A percentile compares a stretch with the other conserved stretches of the same genome.
Evolutionary conservation across 208 protist genomes (phyloP).

Genomic region (Leishmania turanica): DNA sequence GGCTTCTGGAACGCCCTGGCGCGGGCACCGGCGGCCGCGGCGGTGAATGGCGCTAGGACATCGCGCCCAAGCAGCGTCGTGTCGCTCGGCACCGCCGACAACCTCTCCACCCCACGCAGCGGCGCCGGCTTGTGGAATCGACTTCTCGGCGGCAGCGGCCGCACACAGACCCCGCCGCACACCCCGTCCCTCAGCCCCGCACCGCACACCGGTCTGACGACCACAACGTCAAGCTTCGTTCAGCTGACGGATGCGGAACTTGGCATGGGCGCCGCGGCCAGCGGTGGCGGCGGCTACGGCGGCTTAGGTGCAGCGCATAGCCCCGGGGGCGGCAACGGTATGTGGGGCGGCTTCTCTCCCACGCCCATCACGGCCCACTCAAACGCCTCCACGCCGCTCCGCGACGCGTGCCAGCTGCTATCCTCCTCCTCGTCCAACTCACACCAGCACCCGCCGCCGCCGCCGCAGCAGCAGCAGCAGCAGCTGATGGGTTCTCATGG

Average conservation of each 20-base stretch:
- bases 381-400: slow-evolving; percentile 8
- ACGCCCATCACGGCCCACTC: not conserved
- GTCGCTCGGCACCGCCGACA: slow-evolving; percentile 20
- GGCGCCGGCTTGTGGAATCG: slow-evolving; percentile 22
- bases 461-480: slow-evolving; percentile 10
- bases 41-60: not conserved
- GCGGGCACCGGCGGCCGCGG: not conserved
- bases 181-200: not conserved
- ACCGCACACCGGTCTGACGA: slow-evolving; percentile 15
- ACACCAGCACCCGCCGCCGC: slow-evolving; percentile 12
- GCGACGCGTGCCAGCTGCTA: slow-evolving; percentile 3
- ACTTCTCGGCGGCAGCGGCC: slow-evolving; percentile 15
- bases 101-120: slow-evolving; percentile 19
- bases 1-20: slow-evolving; percentile 28
- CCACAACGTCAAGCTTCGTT: slow-evolving; percentile 27
- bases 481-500: slow-evolving; percentile 1
- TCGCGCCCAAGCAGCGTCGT: not conserved
- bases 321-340: not conserved
- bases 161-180: slow-evolving; percentile 13
- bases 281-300: not conserved
- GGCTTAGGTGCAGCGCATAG: slow-evolving; percentile 2
- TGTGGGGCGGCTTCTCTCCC: not conserved
- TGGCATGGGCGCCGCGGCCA: slow-evolving; percentile 10
- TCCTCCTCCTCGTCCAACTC: not conserved
- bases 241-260: slow-evolving; percentile 31